Evolutionary conservation across 176 grass and related monocot species (phyloP).

Genomic region (Tillandsia fasciculata): DNA sequence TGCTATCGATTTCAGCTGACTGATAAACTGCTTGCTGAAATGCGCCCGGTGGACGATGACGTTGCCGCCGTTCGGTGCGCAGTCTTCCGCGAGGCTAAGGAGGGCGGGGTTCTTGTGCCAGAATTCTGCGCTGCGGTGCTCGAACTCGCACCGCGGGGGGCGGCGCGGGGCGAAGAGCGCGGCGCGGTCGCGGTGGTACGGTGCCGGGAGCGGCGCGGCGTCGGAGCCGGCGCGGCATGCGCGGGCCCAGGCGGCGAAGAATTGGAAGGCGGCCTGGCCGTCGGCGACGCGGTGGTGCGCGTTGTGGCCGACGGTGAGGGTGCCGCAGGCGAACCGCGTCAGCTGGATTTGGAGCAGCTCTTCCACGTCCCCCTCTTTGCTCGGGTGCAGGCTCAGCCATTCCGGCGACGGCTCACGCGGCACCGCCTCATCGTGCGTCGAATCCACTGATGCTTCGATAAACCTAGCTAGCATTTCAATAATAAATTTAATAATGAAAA

Average conservation of each 20-base stretch:
- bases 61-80: neutral
- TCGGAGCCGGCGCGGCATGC: slow-evolving; percentile 21
- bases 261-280: slow-evolving; percentile 43
- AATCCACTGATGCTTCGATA: slow-evolving; percentile 32
- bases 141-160: slow-evolving; percentile 26
- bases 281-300: slow-evolving; percentile 44
- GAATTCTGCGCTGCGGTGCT: slow-evolving; percentile 42
- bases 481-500: too few species aligned
- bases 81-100: neutral
- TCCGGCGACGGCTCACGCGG: slow-evolving; percentile 31
- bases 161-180: slow-evolving; percentile 19
- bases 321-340: slow-evolving; percentile 46
- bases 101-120: neutral
- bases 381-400: slow-evolving; percentile 22
- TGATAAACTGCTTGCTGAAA: slow-evolving; percentile 60
- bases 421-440: slow-evolving; percentile 12
- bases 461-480: slow-evolving; percentile 6
- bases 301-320: slow-evolving; percentile 32
- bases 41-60: slow-evolving; percentile 47
- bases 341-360: slow-evolving; percentile 54
- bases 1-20: slow-evolving; percentile 27
- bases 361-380: slow-evolving; percentile 18
- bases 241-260: slow-evolving; percentile 49
- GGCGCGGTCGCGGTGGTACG: neutral
- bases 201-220: neutral